Conservation (phyloP, 192 early-diverging fungal species). For the Backusella luteola region DNA sequence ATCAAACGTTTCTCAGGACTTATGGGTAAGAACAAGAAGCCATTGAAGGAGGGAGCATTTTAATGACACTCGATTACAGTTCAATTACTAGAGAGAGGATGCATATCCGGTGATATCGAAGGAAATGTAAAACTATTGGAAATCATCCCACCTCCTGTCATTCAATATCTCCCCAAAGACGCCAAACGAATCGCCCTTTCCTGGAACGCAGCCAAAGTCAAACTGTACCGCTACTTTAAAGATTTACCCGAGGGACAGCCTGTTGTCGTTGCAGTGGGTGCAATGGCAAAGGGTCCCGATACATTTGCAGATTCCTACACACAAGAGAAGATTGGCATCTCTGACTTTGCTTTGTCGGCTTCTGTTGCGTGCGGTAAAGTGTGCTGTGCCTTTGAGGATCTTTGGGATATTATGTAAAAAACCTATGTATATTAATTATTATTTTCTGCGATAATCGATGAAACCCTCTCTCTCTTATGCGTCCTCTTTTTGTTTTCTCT, state of each 20-base stretch:
- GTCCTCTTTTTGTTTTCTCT: no score
- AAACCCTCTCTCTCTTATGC: background rate
- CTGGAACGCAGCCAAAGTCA: conserved; percentile 81
- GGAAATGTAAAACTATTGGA: conserved; percentile 76
- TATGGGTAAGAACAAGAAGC: conserved; percentile 65
- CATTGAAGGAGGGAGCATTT: no score
- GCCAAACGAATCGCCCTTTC: conserved; percentile 83
- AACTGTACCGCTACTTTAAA: conserved; percentile 68
- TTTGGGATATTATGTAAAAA: conserved; percentile 78
- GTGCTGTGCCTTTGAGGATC: conserved; percentile 82
- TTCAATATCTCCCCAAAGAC: conserved; percentile 89
- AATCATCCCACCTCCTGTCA: conserved; percentile 93
- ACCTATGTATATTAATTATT: background rate
- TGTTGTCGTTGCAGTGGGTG: conserved; percentile 90
- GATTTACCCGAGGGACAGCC: conserved; percentile 70
- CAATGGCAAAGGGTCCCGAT: conserved; percentile 93
- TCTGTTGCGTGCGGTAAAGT: conserved; percentile 95
- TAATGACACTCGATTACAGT: conserved; percentile 44
- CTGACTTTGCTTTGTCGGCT: conserved; percentile 93
- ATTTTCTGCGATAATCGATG: background rate
- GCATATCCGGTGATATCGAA: conserved; percentile 85
- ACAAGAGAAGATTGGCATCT: conserved; percentile 94
- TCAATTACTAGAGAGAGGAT: conserved; percentile 94
- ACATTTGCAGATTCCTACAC: conserved; percentile 92
- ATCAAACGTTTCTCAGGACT: conserved; percentile 98